Percentiles rank a stretch among this genome's conserved stretches.
Evolutionary conservation across 2,329 filamentous ascomycete genomes (phyloP).

Genomic region (Leptographium wingfieldii): DNA sequence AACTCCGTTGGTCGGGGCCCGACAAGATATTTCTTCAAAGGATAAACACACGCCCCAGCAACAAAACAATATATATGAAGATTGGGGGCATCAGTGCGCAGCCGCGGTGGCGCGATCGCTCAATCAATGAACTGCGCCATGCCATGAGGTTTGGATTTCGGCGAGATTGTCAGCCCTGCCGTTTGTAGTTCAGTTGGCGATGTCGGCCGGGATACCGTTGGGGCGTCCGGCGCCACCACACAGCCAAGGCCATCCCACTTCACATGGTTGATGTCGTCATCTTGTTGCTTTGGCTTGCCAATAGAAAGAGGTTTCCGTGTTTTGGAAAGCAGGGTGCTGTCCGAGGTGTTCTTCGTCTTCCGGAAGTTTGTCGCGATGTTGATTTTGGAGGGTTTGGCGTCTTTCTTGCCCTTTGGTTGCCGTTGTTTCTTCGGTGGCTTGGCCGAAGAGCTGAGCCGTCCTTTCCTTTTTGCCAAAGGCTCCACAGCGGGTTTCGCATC

Average conservation of each 20-base stretch:
- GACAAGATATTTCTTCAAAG: not conserved
- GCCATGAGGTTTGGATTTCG: slow-evolving; percentile 25
- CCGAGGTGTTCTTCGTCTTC: slow-evolving; percentile 26
- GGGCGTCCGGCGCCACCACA: no score
- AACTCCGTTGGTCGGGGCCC: not conserved
- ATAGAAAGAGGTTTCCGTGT: slow-evolving; percentile 3
- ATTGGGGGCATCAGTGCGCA: not conserved
- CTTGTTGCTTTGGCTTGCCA: not conserved
- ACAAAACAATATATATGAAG: not conserved
- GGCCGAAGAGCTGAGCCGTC: not conserved
- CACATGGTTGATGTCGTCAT: not conserved
- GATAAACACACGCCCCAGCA: not conserved
- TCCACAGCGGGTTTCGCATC: not conserved
- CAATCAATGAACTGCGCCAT: slow-evolving; percentile 25
- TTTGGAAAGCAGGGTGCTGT: slow-evolving; percentile 3
- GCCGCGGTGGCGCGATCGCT: not conserved
- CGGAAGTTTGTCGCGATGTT: slow-evolving; percentile 30
- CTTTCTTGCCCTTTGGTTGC: slow-evolving; percentile 22
- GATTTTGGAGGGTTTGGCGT: slow-evolving; percentile 11
- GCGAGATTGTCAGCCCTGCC: slow-evolving; percentile 26
- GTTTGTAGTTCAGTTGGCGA: not conserved
- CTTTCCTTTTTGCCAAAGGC: slow-evolving; percentile 1
- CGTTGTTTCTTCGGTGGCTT: slow-evolving; percentile 18
- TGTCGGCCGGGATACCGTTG: not conserved
- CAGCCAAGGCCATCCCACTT: not conserved